phyloP scores from a whole-genome alignment of 495 filamentous ascomycete species.

The Aspergillus affinis region DNA sequence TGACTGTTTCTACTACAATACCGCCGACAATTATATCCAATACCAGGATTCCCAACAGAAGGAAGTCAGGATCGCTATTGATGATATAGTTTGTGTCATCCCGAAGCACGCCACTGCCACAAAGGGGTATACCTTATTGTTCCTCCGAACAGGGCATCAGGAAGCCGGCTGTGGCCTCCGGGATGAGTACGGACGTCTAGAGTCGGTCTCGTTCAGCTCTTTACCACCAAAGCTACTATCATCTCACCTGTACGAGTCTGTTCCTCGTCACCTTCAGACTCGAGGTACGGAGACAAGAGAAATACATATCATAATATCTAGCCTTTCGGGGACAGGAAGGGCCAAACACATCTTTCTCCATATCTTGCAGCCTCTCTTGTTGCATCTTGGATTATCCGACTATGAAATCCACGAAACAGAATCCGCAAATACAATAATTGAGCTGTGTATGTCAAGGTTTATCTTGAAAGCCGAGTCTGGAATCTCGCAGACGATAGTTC shows the following conservation, averaged over 20 bases:
- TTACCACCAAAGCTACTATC: conserved; percentile 22
- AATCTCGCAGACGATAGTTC: conserved; percentile 58
- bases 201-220: conserved; percentile 16
- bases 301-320: conserved; percentile 72
- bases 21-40: conserved; percentile 15
- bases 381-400: conserved; percentile 36
- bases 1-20: conserved; percentile 3
- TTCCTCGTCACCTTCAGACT: conserved; percentile 28
- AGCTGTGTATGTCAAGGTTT: conserved; percentile 55
- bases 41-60: conserved; percentile 20
- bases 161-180: background rate
- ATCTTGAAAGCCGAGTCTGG: conserved; percentile 48
- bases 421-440: conserved; percentile 55
- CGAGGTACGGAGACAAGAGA: conserved; percentile 14
- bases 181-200: conserved; percentile 10
- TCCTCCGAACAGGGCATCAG: conserved; percentile 15
- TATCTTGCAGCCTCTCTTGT: conserved; percentile 59
- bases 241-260: conserved; percentile 18
- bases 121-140: conserved; percentile 25
- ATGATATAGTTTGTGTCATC: conserved; percentile 33
- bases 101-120: conserved; percentile 3
- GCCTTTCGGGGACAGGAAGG: conserved; percentile 64
- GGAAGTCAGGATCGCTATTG: conserved; percentile 21
- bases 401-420: conserved; percentile 57
- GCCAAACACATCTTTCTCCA: conserved; percentile 56